A percentile compares a stretch with the other conserved stretches of the same genome.
phyloP scores from a whole-genome alignment of 768 basidiomycete species.

The Termitomyces sp. region DNA sequence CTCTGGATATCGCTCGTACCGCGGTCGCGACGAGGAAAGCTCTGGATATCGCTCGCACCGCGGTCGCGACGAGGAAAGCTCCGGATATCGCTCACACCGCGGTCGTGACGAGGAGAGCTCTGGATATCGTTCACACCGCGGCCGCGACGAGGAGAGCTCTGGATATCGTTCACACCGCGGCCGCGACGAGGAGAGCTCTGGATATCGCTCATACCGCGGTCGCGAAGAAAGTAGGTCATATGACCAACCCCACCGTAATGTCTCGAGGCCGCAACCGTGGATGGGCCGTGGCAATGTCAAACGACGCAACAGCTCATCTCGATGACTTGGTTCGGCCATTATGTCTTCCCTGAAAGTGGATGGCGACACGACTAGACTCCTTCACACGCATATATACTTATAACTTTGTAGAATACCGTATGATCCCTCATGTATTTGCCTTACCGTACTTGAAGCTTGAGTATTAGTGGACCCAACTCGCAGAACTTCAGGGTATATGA shows the following conservation, averaged over 20 bases:
- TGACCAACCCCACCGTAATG: neutral
- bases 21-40: neutral
- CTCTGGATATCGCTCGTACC: neutral
- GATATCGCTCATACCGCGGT: neutral
- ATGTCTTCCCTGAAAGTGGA: neutral
- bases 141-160: neutral
- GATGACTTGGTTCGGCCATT: neutral
- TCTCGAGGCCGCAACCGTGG: neutral
- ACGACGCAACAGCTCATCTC: too few relatives aligned
- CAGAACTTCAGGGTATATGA: neutral
- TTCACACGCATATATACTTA: neutral
- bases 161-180: neutral
- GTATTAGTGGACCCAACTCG: conserved; percentile 5
- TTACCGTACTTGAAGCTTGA: conserved; percentile 2
- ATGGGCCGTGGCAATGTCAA: neutral
- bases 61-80: neutral
- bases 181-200: neutral
- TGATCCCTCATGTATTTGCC: conserved; percentile 6
- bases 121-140: neutral
- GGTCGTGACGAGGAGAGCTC: neutral
- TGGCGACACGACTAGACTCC: neutral
- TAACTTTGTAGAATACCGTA: conserved; percentile 10
- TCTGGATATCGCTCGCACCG: neutral
- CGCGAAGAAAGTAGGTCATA: neutral
- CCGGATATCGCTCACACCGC: neutral